A percentile compares a stretch with the other conserved stretches of the same genome.
phyloP scores from a whole-genome alignment of 306 rosid genomes.

The Dalbergia oliveri region DNA sequence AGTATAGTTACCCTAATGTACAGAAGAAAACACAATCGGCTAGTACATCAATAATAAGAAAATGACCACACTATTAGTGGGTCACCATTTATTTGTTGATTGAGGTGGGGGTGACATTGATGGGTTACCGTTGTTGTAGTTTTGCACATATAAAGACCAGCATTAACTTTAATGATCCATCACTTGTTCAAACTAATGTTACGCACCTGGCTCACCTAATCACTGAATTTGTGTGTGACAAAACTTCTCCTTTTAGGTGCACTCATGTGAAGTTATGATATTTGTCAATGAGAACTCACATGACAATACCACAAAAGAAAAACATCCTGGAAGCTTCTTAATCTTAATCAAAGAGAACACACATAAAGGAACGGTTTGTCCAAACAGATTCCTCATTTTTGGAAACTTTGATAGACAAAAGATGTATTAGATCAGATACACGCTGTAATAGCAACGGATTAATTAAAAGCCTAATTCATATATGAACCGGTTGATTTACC shows the following conservation, averaged over 20 bases:
- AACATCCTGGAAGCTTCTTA: constrained; percentile 17
- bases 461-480: not conserved
- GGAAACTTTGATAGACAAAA: not conserved
- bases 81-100: constrained; percentile 35
- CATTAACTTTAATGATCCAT: constrained; percentile 17
- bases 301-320: not conserved
- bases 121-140: constrained; percentile 4
- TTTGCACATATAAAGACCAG: constrained; percentile 5
- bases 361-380: not conserved
- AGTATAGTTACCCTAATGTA: constrained; percentile 17
- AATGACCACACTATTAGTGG: constrained; percentile 17
- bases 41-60: constrained; percentile 1
- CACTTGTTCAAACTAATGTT: constrained; percentile 26
- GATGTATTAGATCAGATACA: not conserved
- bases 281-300: constrained; percentile 21
- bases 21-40: constrained; percentile 11
- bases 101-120: constrained; percentile 6
- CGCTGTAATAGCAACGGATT: not conserved
- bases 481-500: no score
- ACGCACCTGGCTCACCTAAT: constrained; percentile 27
- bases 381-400: not conserved
- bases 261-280: not conserved
- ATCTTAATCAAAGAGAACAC: not conserved
- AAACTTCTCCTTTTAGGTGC: not conserved
- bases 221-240: constrained; percentile 29